Evolutionary conservation across 306 rosid species (phyloP), one percentile per base, ranked within the genome.

Genomic region (Lathyrus sativus): DNA sequence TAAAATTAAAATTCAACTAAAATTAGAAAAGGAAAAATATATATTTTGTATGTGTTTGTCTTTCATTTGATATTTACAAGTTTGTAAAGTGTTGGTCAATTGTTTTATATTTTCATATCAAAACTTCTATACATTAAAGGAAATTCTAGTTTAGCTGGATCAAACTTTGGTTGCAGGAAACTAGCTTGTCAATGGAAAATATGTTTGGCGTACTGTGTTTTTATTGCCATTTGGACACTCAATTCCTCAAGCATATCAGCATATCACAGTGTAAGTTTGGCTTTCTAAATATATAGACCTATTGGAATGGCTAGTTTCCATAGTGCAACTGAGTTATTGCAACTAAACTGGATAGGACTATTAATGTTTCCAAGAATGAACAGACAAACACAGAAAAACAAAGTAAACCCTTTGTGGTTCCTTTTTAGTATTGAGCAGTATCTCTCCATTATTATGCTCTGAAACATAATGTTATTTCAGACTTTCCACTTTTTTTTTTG

Each of bases 331-430:
- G 5, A 31, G 35, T 31, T 31, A 31, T 5, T 31, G 35, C 35
- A 31, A 31, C 35, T 31, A 31, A 33, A 33, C 38, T 33, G 8
- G 38, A 33, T 33, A 35, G 44, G 68, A n/a, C 46, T 29, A 50
- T 60, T 28, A 4, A 45, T 53, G 31, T 71, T 61, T 24, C 78
- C 78, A 37, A 66, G 38, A 39, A 26, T 65, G 31, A 71, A 66
- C 50, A 15, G 38, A 42, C 67, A 29, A 0, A 0, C 11, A 56
- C 51, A 45, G 26, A 53, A 50, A 38, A 19, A 12, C 18, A 70
- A 22, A 69, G 43, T 45, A 48, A 48, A 39, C 31, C 45, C 22
- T 72, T 28, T 12, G 71, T 26, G 58, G 81, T 76, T 80, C 78
- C 29, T 15, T 54, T 54, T 38, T 11, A 13, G 60, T 53, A 67